These are phyloP conservation scores for Eucalyptus leucophloia DNA, from an alignment of 345 rosid genomes.

Conservation along the genomic window DNA sequence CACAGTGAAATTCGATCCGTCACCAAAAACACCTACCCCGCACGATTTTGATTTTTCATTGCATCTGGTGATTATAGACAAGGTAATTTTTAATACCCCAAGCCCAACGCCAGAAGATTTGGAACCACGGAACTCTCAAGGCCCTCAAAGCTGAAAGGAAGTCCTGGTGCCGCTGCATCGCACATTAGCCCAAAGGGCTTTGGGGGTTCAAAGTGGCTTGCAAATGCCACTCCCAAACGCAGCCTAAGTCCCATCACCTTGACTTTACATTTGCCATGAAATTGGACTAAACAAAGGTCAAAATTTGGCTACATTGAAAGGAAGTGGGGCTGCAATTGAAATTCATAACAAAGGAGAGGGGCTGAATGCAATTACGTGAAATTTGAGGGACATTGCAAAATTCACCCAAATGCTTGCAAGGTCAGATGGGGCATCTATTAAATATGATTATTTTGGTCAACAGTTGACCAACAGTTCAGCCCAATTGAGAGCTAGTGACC, in stretches of 20 bases:
- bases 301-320: background rate
- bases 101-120: background rate
- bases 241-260: background rate
- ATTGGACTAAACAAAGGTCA: background rate
- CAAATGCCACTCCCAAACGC: too few relatives aligned
- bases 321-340: background rate
- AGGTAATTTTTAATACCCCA: background rate
- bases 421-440: too few relatives aligned
- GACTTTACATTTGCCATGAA: background rate
- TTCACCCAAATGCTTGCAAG: too few relatives aligned
- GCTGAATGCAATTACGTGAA: too few relatives aligned
- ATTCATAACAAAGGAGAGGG: background rate
- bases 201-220: too few relatives aligned
- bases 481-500: background rate
- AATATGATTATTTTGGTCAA: background rate
- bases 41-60: background rate
- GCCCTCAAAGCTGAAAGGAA: background rate
- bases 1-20: background rate
- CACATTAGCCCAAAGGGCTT: too few relatives aligned
- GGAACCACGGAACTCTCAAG: background rate
- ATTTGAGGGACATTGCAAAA: too few relatives aligned
- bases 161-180: background rate
- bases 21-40: background rate
- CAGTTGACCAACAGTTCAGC: background rate
- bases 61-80: background rate